Conservation (phyloP, 805 yeast species). For the Pachysolen tannophilus region DNA sequence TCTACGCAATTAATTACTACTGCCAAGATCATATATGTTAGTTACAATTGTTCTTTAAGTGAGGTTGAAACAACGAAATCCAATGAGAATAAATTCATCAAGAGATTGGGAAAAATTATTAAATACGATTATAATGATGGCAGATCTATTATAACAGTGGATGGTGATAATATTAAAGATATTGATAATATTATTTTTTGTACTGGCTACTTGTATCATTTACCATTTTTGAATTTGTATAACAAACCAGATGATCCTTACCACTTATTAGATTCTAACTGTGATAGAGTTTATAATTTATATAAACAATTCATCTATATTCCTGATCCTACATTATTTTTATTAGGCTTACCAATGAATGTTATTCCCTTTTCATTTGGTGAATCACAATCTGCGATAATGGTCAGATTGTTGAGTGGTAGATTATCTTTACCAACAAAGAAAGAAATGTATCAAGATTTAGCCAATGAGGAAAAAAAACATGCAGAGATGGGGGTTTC, state of each 20-base stretch:
- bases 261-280: constrained; percentile 19
- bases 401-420: constrained; percentile 34
- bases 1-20: constrained; percentile 42
- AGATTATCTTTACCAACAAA: constrained; percentile 31
- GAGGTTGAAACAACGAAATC: constrained; percentile 10
- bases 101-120: constrained; percentile 17
- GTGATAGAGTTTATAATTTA: constrained; percentile 28
- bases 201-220: constrained; percentile 65
- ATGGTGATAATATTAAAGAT: constrained; percentile 35
- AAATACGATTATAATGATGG: constrained; percentile 18
- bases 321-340: constrained; percentile 35
- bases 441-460: constrained; percentile 26
- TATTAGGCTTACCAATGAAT: constrained; percentile 33
- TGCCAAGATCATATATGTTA: constrained; percentile 13
- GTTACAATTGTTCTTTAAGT: constrained; percentile 17
- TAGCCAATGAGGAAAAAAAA: constrained; percentile 17
- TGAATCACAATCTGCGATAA: constrained; percentile 39
- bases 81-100: constrained; percentile 17
- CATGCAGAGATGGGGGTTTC: neutral
- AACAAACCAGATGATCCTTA: constrained; percentile 16
- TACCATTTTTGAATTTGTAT: constrained; percentile 48
- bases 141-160: constrained; percentile 33
- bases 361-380: constrained; percentile 44
- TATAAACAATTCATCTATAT: constrained; percentile 39
- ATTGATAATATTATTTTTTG: constrained; percentile 60